Conservation (phyloP, 1,284 basidiomycete genomes). For the Cutaneotrichosporon cyanovorans region DNA sequence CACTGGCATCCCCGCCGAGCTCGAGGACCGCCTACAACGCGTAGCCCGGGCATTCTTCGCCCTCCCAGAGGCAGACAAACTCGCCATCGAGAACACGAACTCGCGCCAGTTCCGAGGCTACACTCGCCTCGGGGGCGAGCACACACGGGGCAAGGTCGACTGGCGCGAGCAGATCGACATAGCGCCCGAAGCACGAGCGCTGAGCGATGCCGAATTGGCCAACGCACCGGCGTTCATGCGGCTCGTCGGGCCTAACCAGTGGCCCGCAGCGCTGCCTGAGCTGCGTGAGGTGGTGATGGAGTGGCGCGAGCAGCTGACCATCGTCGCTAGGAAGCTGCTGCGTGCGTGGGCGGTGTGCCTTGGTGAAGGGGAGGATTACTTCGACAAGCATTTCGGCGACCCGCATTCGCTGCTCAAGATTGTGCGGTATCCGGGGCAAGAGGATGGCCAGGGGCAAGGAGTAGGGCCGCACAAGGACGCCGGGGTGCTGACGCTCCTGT, state of each 20-base stretch:
- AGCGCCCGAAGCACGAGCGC: slow-evolving; percentile 6
- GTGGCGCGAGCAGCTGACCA: slow-evolving; percentile 4
- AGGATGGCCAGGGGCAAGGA: slow-evolving; percentile 4
- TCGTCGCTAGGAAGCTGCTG: slow-evolving; percentile 4
- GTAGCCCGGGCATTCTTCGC: slow-evolving; percentile 27
- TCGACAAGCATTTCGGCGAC: slow-evolving; percentile 13
- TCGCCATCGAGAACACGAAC: slow-evolving; percentile 28
- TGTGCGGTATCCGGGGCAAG: slow-evolving; percentile 8
- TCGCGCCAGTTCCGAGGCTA: slow-evolving; percentile 14
- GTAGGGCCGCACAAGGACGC: slow-evolving; percentile 17
- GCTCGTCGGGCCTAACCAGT: slow-evolving; percentile 13
- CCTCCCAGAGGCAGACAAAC: slow-evolving; percentile 23
- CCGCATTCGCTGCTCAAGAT: slow-evolving; percentile 18
- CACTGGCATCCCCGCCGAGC: slow-evolving; percentile 20
- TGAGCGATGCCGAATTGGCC: not conserved
- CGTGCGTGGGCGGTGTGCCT: slow-evolving; percentile 12
- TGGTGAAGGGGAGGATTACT: slow-evolving; percentile 9
- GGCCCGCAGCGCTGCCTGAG: slow-evolving; percentile 8
- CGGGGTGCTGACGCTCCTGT: slow-evolving; percentile 12
- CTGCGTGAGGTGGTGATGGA: slow-evolving; percentile 2
- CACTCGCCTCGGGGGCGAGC: slow-evolving; percentile 13
- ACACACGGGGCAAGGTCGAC: slow-evolving; percentile 10
- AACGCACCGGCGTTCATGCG: slow-evolving; percentile 3
- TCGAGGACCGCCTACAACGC: slow-evolving; percentile 21
- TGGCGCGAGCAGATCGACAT: slow-evolving; percentile 17